phyloP scores from a whole-genome alignment of 768 basidiomycete species.

The Russula emetica region DNA sequence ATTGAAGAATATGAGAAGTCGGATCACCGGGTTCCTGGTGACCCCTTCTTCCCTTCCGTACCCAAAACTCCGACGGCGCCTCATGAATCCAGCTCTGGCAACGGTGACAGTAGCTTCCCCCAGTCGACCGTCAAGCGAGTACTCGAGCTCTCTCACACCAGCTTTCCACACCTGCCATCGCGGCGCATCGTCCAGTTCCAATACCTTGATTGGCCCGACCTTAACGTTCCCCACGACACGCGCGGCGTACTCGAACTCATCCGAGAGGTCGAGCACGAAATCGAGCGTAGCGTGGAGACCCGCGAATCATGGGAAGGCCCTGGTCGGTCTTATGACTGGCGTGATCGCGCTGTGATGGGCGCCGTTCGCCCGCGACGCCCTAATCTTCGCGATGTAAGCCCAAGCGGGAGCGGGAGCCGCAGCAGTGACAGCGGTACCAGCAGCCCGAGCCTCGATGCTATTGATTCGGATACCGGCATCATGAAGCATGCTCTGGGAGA shows the following conservation, averaged over 20 bases:
- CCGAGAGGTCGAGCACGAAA: conserved; percentile 53
- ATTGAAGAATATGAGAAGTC: conserved; percentile 35
- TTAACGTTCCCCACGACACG: conserved; percentile 88
- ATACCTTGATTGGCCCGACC: conserved; percentile 94
- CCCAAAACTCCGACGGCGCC: conserved; percentile 5
- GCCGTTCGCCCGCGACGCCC: conserved; percentile 14
- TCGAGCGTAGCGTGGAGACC: conserved; percentile 28
- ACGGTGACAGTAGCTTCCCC: conserved; percentile 30
- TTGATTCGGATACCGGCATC: conserved; percentile 56
- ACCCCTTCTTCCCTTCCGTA: conserved; percentile 36
- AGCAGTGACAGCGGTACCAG: conserved; percentile 21
- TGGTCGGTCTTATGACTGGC: conserved; percentile 31
- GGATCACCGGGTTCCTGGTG: conserved; percentile 28
- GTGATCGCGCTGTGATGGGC: conserved; percentile 19
- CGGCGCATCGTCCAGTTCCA: conserved; percentile 83
- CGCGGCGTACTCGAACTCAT: conserved; percentile 70
- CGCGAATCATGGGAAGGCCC: conserved; percentile 28
- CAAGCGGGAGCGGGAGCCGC: conserved; percentile 22
- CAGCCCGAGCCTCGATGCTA: conserved; percentile 31
- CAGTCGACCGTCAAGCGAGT: conserved; percentile 49
- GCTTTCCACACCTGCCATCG: conserved; percentile 54
- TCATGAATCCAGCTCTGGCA: not conserved
- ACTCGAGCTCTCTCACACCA: conserved; percentile 63
- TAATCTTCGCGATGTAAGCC: conserved; percentile 20
- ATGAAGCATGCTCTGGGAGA: conserved; percentile 49